Evolutionary conservation across 306 rosid genomes (phyloP).

Genomic region (Vachellia collinsii): DNA sequence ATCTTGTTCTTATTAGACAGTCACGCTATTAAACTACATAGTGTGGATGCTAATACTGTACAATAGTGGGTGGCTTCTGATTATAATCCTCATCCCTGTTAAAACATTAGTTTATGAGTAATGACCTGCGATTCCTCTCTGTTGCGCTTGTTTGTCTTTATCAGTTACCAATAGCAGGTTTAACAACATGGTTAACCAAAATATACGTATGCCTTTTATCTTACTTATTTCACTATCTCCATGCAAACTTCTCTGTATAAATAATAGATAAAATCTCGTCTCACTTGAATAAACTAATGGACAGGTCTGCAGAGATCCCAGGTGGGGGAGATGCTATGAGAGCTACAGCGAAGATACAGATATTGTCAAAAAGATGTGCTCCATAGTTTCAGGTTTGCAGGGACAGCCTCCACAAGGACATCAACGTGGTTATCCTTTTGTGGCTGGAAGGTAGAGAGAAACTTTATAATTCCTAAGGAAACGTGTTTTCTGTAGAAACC

Average conservation of each 20-base stretch:
- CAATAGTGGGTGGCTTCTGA: not conserved
- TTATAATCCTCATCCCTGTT: not conserved
- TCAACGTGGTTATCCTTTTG: slow-evolving; percentile 71
- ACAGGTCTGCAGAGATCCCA: slow-evolving; percentile 88
- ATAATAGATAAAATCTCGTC: not conserved
- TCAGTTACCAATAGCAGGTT: not conserved
- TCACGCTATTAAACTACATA: not conserved
- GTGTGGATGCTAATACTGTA: not conserved
- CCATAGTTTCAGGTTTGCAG: slow-evolving; percentile 81
- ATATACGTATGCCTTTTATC: not conserved
- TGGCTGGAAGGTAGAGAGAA: slow-evolving; percentile 70
- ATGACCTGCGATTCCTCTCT: not conserved
- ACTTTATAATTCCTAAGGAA: not conserved
- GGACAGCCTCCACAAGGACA: slow-evolving; percentile 78
- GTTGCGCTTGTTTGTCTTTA: slow-evolving; percentile 12
- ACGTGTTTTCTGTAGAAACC: not conserved
- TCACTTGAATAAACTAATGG: slow-evolving; percentile 34
- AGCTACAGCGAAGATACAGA: slow-evolving; percentile 82
- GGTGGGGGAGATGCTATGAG: slow-evolving; percentile 94
- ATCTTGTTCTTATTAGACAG: too few species aligned
- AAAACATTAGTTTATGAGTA: too few species aligned
- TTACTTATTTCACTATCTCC: not conserved
- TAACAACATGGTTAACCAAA: not conserved
- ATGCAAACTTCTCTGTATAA: slow-evolving; percentile 3
- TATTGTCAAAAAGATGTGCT: slow-evolving; percentile 74